Evolutionary conservation across 306 rosid species (phyloP), one percentile per base, ranked within the genome.

Genomic region (Dalbergia oliveri): DNA sequence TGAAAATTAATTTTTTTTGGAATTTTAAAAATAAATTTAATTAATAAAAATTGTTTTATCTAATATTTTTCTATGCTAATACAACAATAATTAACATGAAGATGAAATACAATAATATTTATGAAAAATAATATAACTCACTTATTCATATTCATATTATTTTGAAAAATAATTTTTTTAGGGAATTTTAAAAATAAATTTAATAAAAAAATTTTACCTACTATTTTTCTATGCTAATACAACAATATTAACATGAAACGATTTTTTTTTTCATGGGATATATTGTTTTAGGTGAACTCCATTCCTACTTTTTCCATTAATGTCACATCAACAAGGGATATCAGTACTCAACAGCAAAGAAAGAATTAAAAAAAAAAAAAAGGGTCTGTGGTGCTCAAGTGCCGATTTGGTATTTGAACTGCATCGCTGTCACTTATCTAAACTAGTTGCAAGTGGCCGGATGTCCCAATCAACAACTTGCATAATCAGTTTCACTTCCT

Each of bases 391-490:
- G 37, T 69, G 81, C 58, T 51, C 4, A 49, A 75, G 56, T 76
- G 70, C 26, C 45, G 58, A 66, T 66, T 72, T 60, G 81, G 62
- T 79, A 41, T 61, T 68, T 31, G 59, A 69, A 39, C 41, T 53
- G 31, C 69, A 69, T 84, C 75, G 45, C 33, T 62, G 62, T 77
- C 59, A 44, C 50, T 71, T 76, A 60, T 66, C 51, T 62, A 5
- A 77, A 59, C 44, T 21, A 66, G 41, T 66, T 66, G 77, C 86
- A 68, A 73, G 86, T 65, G 77, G 87, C 9, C 37, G 15, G 64
- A 79, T 37, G 81, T 79, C 85, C 13, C 16, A 79, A 12, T 76
- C 86, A 23, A 73, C 63, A 64, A 79, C 84, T 79, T 64, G 80
- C n/a, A n/a, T n/a, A 64, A 68, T 35, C 43, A 23, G n/a, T n/a